Evolutionary conservation across 75 land plant species (phyloP).

Genomic region (Chamaecyparis obtusa): DNA sequence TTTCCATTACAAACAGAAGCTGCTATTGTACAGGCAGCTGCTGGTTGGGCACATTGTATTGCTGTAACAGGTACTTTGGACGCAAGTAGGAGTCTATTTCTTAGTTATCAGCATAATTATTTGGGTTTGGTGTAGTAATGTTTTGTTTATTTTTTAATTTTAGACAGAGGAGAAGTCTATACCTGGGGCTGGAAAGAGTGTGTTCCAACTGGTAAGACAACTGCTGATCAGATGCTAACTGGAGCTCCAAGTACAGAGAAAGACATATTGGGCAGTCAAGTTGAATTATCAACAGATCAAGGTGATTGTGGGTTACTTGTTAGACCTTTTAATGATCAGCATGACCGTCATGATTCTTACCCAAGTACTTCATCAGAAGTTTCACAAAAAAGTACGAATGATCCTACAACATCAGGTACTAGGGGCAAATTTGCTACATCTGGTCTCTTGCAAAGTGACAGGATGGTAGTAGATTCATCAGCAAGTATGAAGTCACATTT

Average conservation of each 20-base stretch:
- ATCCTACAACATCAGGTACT: constrained; percentile 1
- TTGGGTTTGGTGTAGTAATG: background rate
- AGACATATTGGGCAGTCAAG: constrained; percentile 38
- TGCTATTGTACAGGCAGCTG: constrained; percentile 77
- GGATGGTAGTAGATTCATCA: constrained; percentile 17
- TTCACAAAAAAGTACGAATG: constrained; percentile 16
- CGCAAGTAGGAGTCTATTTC: background rate
- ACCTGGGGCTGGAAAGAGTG: constrained; percentile 99
- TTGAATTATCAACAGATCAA: constrained; percentile 42
- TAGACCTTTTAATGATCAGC: constrained; percentile 10
- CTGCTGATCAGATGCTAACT: constrained; percentile 32
- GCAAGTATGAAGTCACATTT: constrained; percentile 48
- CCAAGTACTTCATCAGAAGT: constrained; percentile 28
- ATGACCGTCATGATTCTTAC: constrained; percentile 11
- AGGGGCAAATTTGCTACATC: constrained; percentile 16
- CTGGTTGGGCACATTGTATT: constrained; percentile 99
- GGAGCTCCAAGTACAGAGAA: constrained; percentile 27
- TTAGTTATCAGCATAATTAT: background rate
- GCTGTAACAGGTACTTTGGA: constrained; percentile 70
- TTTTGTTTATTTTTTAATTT: constrained; percentile 10
- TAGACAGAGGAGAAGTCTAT: constrained; percentile 81
- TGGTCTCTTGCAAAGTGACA: constrained; percentile 18
- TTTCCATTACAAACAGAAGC: constrained; percentile 80
- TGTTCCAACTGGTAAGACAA: constrained; percentile 75
- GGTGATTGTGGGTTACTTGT: constrained; percentile 27